phyloP scores from a whole-genome alignment of 1,284 basidiomycete genomes.

The Leucoagaricus sp. region DNA sequence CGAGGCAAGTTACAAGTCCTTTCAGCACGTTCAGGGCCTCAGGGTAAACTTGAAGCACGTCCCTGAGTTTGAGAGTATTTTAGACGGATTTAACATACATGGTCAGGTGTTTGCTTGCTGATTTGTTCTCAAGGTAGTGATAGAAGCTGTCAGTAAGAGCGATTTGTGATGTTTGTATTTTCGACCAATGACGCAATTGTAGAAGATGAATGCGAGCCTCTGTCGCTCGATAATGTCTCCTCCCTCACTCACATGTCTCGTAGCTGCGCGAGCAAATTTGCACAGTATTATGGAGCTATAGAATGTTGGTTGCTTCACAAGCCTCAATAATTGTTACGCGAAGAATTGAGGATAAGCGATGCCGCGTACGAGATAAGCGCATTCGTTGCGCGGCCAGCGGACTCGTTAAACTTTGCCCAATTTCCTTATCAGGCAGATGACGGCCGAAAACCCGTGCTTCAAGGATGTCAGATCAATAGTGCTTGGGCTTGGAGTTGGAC shows the following conservation, averaged over 20 bases:
- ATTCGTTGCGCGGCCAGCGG: conserved; percentile 11
- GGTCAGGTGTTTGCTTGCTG: conserved; percentile 10
- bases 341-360: conserved; percentile 1
- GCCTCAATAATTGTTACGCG: conserved; percentile 8
- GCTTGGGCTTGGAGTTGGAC: not conserved
- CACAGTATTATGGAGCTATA: not conserved
- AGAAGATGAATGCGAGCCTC: not conserved
- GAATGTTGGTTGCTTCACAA: conserved; percentile 3
- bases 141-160: conserved; percentile 10
- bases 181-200: conserved; percentile 9
- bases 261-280: not conserved
- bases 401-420: not conserved
- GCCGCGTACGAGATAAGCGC: conserved; percentile 7
- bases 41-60: not conserved
- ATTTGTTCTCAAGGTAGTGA: conserved; percentile 8
- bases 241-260: not conserved
- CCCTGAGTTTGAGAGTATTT: conserved; percentile 2
- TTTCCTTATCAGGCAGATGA: not conserved
- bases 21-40: not conserved
- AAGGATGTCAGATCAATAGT: not conserved
- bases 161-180: not conserved
- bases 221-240: not conserved
- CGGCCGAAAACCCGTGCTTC: conserved; percentile 4
- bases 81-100: conserved; percentile 6
- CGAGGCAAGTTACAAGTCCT: not conserved